phyloP scores from a whole-genome alignment of 2,329 filamentous ascomycete species.

The Colletotrichum lupini region DNA sequence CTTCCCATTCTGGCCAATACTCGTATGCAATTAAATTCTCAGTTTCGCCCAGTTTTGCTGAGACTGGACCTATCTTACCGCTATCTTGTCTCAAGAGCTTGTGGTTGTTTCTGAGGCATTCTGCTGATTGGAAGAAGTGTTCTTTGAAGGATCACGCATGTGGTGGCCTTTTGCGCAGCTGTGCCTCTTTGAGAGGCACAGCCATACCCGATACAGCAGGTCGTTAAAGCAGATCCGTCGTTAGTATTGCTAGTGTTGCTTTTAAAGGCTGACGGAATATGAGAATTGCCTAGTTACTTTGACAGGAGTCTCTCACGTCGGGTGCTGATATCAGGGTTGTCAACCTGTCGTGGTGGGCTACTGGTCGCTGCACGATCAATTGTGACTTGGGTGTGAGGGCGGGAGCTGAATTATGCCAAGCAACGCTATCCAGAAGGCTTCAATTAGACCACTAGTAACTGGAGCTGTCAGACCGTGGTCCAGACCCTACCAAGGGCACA shows the following conservation, averaged over 20 bases:
- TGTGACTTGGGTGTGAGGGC: no score
- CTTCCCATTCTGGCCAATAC: not conserved
- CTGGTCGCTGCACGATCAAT: no score
- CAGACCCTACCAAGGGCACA: not conserved
- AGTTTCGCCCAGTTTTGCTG: not conserved
- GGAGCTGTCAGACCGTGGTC: not conserved
- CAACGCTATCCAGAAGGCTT: not conserved
- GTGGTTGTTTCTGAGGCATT: not conserved
- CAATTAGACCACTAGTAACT: not conserved
- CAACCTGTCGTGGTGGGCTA: not conserved
- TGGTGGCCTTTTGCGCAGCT: not conserved
- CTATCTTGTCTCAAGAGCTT: not conserved
- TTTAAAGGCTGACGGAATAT: not conserved
- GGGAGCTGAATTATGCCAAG: not conserved
- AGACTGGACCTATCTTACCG: not conserved
- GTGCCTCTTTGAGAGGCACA: not conserved
- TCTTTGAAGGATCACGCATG: not conserved
- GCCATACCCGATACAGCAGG: conserved; percentile 15
- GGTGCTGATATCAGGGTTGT: not conserved
- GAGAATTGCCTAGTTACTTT: not conserved
- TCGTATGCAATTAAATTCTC: not conserved
- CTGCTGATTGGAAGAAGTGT: not conserved
- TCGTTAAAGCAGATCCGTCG: not conserved
- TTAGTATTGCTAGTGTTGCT: not conserved
- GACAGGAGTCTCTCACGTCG: not conserved